Percentiles rank a stretch among this genome's conserved stretches.
Evolutionary conservation across 208 protist genomes (phyloP).

Genomic region (Porcisia hertigi): DNA sequence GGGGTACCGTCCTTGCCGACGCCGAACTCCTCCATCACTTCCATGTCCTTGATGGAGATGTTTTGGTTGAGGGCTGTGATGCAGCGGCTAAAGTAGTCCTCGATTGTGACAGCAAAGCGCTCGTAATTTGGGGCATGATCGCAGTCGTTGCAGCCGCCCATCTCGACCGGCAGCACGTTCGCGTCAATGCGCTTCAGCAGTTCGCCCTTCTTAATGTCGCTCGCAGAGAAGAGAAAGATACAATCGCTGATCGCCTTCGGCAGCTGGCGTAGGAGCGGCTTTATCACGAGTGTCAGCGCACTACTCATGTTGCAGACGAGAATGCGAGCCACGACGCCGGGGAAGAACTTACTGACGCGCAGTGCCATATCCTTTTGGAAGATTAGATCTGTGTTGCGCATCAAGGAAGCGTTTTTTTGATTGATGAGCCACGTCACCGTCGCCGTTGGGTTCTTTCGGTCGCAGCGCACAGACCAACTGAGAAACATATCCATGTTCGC

Average conservation of each 20-base stretch:
- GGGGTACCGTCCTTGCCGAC: conserved; percentile 47
- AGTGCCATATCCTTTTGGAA: conserved; percentile 80
- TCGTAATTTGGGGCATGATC: conserved; percentile 61
- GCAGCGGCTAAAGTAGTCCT: conserved; percentile 58
- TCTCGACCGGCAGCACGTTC: conserved; percentile 59
- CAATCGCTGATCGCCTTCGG: conserved; percentile 58
- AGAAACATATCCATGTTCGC: conserved; percentile 79
- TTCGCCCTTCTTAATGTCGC: conserved; percentile 49
- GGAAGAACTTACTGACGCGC: conserved; percentile 78
- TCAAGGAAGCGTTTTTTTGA: conserved; percentile 65
- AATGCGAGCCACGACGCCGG: conserved; percentile 55
- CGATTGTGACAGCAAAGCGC: conserved; percentile 45
- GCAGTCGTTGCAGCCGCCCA: conserved; percentile 74
- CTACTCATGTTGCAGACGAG: conserved; percentile 78
- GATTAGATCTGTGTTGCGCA: conserved; percentile 70
- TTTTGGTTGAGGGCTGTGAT: conserved; percentile 32
- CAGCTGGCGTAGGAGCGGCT: conserved; percentile 68
- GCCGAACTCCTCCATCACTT: conserved; percentile 62
- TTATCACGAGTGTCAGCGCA: conserved; percentile 61
- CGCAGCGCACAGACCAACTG: conserved; percentile 62
- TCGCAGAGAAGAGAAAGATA: conserved; percentile 60
- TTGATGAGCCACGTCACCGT: conserved; percentile 76
- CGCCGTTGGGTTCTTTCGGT: conserved; percentile 37
- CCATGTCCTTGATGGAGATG: conserved; percentile 60
- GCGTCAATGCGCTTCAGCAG: conserved; percentile 63